Base-by-base conservation (phyloP, 2,329 filamentous ascomycete genomes). In the Cladophialophora exuberans region DNA sequence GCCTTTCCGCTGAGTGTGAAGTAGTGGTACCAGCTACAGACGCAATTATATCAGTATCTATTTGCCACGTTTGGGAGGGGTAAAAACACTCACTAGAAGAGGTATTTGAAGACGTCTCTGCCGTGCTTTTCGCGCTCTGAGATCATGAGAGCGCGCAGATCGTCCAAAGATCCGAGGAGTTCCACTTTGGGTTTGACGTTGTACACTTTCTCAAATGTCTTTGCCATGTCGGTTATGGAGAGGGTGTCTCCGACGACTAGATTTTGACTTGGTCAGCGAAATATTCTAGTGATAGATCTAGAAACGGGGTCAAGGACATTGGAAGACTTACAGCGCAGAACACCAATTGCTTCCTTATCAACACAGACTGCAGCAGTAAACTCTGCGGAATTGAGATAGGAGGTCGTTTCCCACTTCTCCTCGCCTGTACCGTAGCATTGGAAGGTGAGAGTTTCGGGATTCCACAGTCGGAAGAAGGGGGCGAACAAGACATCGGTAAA, bases 371-470 rank as follows among this genome's bases (percentile, higher is more conserved):
- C 68, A 11, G 70, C 72, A 1, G 68, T 71, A 41, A 66, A 76
- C 33, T 67, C 61, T 1, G 73, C 73, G 3, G 72, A 66, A 61
- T 72, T 68, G 13, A 60, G 63, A 53, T 75, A 76, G 0, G 67
- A 70, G 1, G 71, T 75, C 3, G 56, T 57, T 54, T 76, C 73
- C 68, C 64, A 72, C 1, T 61, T 35, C 57, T 75, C 73, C 15
- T 69, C 62, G 0, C 73, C 72, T 7, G 22, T 31, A 2, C 42
- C 42, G 22, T 25, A 45, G 17, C 30, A 45, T 17, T 55, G 54
- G 15, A 73, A 64, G 1, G 54, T 67, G 2, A 62, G 51, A 6
- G 58, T 63, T 31, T 63, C 42, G 4, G 59, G 43, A 46, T 73
- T 65, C 13, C 56, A 59, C 11, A 64, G 57, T 7, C 49, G 47